Conservation (phyloP, 331 rosid species). For the Stylosanthes scabra region DNA sequence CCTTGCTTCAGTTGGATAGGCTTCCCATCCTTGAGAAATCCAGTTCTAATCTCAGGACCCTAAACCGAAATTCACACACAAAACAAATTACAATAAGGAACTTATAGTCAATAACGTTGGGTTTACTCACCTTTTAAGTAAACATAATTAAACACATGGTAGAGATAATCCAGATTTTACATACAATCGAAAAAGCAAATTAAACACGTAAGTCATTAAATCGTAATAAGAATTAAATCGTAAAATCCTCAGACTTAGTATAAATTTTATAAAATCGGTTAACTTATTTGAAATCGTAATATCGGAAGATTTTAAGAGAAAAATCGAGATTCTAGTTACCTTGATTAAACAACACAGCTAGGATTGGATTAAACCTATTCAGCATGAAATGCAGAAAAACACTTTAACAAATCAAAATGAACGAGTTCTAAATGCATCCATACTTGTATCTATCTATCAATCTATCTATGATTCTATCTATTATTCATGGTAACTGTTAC, state of each 20-base stretch:
- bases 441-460: neutral
- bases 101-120: neutral
- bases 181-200: too few species aligned
- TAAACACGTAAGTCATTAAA: too few species aligned
- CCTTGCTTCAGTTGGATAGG: slow-evolving; percentile 82
- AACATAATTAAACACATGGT: neutral
- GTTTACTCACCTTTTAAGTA: neutral
- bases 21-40: slow-evolving; percentile 86
- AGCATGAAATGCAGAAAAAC: slow-evolving; percentile 5
- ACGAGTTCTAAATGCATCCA: neutral
- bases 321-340: too few species aligned
- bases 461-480: neutral
- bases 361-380: slow-evolving; percentile 7
- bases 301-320: too few species aligned
- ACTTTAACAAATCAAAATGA: neutral
- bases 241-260: too few species aligned
- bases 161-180: too few species aligned
- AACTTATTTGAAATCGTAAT: too few species aligned
- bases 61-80: slow-evolving; percentile 34
- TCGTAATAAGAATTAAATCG: too few species aligned
- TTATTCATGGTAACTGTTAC: neutral
- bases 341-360: slow-evolving; percentile 2
- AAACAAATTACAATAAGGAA: slow-evolving; percentile 5
- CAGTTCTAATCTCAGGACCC: slow-evolving; percentile 99
- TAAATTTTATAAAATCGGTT: too few species aligned